Evolutionary conservation across 345 rosid species (phyloP), one percentile per base, ranked within the genome.

Genomic region (Mangifera indica): DNA sequence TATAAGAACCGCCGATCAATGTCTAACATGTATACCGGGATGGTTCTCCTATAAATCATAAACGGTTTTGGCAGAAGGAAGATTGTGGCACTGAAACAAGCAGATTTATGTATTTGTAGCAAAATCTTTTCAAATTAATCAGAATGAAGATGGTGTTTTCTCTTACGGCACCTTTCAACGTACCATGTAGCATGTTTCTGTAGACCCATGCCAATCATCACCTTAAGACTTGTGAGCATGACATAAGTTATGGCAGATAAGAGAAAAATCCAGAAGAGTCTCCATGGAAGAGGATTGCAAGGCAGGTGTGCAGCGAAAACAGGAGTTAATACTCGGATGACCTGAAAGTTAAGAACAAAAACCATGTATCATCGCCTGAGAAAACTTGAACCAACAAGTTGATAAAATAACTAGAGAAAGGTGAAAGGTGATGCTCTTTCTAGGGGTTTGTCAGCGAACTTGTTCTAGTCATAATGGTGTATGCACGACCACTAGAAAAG

Each of bases 151-250:
- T 86, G 92, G 62, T 80, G 82, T 78, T 85, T 85, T 79, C 97
- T 77, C 77, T 72, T 86, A 37, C 84, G 82, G 72, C 99, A 95
- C 82, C 98, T 85, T 20, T 85, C 81, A 7, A 95, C 82, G 14
- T 95, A 95, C 99, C 99, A 92, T 22, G 84, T 73, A 24, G 97
- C 94, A 72, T 92, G 93, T 80, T 88, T 93, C 71, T 84, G 83
- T 29, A 92, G 89, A 48, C 96, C 94, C 86, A 89, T 91, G 60
- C 96, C 90, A 4, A 83, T 81, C 84, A 89, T 82, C 69, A 91
- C 85, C 85, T 95, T 95, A 34, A 92, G 85, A 80, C 96, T 95
- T 64, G 87, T 81, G 13, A 95, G 98, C 99, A 95, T 92, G 72
- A 91, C 81, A 77, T 81, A 95, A 58, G 97, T 89, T 81, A 92